These are phyloP conservation scores for Fulvia fulva DNA, from an alignment of 2,329 filamentous ascomycete genomes.

Conservation along the genomic window DNA sequence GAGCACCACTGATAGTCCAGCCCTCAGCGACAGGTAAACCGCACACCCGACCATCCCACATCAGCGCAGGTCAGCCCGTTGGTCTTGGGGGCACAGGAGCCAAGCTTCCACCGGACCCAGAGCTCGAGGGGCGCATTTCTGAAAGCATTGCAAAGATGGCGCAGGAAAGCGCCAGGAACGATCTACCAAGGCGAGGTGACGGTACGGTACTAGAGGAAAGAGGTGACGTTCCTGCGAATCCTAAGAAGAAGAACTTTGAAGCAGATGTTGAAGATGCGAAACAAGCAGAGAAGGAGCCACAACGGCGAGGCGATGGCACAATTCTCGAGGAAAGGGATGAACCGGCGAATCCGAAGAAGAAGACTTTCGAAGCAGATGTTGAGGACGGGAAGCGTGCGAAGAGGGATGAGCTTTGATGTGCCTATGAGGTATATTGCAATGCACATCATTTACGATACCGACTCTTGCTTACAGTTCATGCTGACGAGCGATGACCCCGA, in stretches of 20 bases:
- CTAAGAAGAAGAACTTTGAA: slow-evolving; percentile 61
- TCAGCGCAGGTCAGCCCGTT: slow-evolving; percentile 39
- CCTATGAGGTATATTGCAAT: background rate
- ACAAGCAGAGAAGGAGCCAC: slow-evolving; percentile 25
- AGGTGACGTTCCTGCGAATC: slow-evolving; percentile 44
- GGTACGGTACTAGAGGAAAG: slow-evolving; percentile 43
- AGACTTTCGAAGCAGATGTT: slow-evolving; percentile 49
- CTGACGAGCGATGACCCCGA: background rate
- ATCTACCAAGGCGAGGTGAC: slow-evolving; percentile 38
- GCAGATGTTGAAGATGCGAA: slow-evolving; percentile 41
- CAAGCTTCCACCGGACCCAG: slow-evolving; percentile 31
- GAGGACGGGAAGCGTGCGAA: background rate
- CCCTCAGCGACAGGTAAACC: slow-evolving; percentile 41
- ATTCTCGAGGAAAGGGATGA: slow-evolving; percentile 36
- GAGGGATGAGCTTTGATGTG: background rate
- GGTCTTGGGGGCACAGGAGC: slow-evolving; percentile 50
- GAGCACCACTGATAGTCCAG: slow-evolving; percentile 41
- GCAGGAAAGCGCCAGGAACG: slow-evolving; percentile 32
- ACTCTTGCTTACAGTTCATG: too few species aligned
- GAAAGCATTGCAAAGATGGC: slow-evolving; percentile 44
- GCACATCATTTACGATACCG: too few species aligned
- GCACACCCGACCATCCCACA: slow-evolving; percentile 29
- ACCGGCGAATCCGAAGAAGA: slow-evolving; percentile 55
- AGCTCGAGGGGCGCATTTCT: slow-evolving; percentile 31
- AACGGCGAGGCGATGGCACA: slow-evolving; percentile 41